Evolutionary conservation across 805 yeast species (phyloP).

Genomic region (Yamadazyma nakazawae): DNA sequence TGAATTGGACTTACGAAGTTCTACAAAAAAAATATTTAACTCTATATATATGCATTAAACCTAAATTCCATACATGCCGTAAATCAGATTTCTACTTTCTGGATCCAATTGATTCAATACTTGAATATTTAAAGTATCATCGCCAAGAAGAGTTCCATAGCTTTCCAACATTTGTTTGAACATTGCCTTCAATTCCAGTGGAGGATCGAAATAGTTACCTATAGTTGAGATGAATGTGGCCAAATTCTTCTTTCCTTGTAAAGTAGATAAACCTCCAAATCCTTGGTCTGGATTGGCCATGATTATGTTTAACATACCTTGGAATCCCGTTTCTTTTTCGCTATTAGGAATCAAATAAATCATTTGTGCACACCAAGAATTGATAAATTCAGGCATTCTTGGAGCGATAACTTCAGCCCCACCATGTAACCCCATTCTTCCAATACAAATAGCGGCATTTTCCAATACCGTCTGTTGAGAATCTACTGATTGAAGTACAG

Average conservation of each 20-base stretch:
- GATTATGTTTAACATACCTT: constrained; percentile 75
- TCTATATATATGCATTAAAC: background rate
- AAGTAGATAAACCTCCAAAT: constrained; percentile 45
- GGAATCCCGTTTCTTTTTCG: constrained; percentile 84
- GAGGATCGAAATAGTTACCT: constrained; percentile 51
- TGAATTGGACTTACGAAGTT: too few species aligned
- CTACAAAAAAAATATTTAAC: too few species aligned
- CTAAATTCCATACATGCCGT: constrained; percentile 18
- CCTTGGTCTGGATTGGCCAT: constrained; percentile 61
- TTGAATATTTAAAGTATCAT: constrained; percentile 29
- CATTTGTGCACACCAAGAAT: constrained; percentile 71
- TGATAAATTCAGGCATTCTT: constrained; percentile 54
- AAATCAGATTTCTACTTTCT: constrained; percentile 23
- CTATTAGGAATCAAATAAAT: constrained; percentile 68
- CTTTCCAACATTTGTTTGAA: constrained; percentile 46
- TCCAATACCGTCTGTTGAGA: constrained; percentile 68
- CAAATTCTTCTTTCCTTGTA: constrained; percentile 45
- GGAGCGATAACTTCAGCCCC: constrained; percentile 50
- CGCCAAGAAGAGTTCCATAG: constrained; percentile 48
- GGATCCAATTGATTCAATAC: constrained; percentile 30
- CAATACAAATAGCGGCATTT: constrained; percentile 86
- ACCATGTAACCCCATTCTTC: constrained; percentile 73
- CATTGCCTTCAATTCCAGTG: constrained; percentile 39
- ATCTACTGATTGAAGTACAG: constrained; percentile 53
- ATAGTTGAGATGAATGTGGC: constrained; percentile 57